A percentile compares a stretch with the other conserved stretches of the same genome.
phyloP scores from a whole-genome alignment of 306 rosid genomes.

The Acacia melanoxylon region DNA sequence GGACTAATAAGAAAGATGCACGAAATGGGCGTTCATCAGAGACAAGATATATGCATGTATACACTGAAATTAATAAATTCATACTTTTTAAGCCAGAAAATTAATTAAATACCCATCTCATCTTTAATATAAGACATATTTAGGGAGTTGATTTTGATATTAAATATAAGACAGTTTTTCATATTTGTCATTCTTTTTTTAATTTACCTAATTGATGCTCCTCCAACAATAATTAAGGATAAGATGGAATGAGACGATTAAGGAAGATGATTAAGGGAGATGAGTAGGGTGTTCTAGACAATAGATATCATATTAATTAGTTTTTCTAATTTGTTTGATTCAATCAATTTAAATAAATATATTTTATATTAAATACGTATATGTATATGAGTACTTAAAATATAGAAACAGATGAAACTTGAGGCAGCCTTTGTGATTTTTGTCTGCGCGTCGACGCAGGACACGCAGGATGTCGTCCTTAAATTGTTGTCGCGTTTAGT shows the following conservation, averaged over 20 bases:
- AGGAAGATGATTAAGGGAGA: too few species aligned
- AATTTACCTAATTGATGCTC: too few species aligned
- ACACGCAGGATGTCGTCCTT: neutral
- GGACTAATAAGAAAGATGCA: neutral
- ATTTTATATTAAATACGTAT: rapidly evolving
- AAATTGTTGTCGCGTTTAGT: neutral
- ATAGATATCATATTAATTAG: too few species aligned
- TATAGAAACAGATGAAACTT: neutral
- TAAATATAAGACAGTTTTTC: too few species aligned
- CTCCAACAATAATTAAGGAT: rapidly evolving
- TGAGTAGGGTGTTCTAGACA: too few species aligned
- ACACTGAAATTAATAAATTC: neutral
- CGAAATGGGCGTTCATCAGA: neutral
- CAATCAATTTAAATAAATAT: too few species aligned
- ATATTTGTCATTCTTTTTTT: too few species aligned
- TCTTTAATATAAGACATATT: too few species aligned
- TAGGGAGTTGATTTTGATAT: rapidly evolving
- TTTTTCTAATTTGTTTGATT: too few species aligned
- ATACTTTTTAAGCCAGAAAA: neutral
- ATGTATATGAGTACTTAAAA: neutral
- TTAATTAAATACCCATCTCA: neutral
- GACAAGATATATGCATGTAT: neutral
- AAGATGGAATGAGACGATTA: too few species aligned
- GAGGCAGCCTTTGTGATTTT: neutral
- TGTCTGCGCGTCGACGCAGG: neutral